These are phyloP conservation scores for Neolentinus lepideus DNA, from an alignment of 1,284 basidiomycete genomes.

Conservation along the genomic window DNA sequence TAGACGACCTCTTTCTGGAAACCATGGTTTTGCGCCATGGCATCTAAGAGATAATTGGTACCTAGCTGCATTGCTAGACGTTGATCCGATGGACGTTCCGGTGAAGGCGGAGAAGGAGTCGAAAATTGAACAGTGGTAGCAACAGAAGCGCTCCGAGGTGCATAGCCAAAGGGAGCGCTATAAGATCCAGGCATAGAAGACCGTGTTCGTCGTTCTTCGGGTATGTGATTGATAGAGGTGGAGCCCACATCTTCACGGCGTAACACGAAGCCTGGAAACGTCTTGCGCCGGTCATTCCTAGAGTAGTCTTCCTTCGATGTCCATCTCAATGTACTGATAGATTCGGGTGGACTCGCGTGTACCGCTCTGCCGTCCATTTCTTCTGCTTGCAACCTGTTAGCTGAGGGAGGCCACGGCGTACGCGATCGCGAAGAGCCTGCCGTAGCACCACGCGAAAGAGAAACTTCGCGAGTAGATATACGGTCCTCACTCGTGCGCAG, in stretches of 20 bases:
- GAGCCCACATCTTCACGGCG: background rate
- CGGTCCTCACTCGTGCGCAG: too few relatives aligned
- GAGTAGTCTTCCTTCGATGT: background rate
- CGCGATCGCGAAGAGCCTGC: too few relatives aligned
- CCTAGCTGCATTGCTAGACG: background rate
- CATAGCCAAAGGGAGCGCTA: background rate
- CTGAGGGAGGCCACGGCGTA: too few relatives aligned
- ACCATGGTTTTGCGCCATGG: background rate
- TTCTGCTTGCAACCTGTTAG: too few relatives aligned
- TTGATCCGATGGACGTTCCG: background rate
- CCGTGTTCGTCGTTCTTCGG: background rate
- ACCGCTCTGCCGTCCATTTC: too few relatives aligned
- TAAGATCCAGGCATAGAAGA: background rate
- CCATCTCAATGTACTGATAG: too few relatives aligned
- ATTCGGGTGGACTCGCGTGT: too few relatives aligned
- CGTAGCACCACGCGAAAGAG: too few relatives aligned
- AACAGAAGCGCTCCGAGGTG: background rate
- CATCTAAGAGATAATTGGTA: background rate
- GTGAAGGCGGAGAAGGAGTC: background rate
- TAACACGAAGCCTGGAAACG: background rate
- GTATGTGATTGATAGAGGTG: background rate
- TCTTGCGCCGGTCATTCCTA: background rate
- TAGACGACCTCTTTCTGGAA: background rate
- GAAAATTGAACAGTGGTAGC: background rate
- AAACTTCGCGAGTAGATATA: too few relatives aligned